phyloP scores from a whole-genome alignment of 139 green algal genomes.

The Haematococcus lacustris region DNA sequence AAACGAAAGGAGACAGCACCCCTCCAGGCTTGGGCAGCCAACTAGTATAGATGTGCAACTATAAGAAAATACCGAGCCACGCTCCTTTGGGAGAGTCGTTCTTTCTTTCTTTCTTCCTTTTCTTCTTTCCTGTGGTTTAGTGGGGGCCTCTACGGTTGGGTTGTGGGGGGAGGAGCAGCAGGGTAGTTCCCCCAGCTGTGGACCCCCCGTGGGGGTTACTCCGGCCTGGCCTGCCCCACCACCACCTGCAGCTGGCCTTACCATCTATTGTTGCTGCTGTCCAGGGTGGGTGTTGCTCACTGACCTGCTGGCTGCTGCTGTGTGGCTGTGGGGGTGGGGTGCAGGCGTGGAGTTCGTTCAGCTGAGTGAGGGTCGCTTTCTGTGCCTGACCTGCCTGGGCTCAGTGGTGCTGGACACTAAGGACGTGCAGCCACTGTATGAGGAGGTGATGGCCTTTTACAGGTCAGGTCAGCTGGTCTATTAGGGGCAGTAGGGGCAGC shows the following conservation, averaged over 20 bases:
- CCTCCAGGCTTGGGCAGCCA: too few species aligned
- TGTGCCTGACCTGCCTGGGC: conserved; percentile 74
- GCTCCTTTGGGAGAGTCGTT: too few species aligned
- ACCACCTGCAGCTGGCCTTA: background rate
- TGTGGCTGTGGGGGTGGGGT: background rate
- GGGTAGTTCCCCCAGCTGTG: background rate
- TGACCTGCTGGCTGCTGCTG: too few species aligned
- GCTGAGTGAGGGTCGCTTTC: conserved; percentile 60
- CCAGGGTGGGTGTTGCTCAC: background rate
- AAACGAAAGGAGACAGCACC: too few species aligned
- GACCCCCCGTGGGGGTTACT: too few species aligned
- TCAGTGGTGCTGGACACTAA: conserved; percentile 69
- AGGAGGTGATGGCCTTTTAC: too few species aligned
- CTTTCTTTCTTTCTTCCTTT: too few species aligned
- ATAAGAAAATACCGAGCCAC: too few species aligned
- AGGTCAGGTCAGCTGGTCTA: too few species aligned
- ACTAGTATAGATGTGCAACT: too few species aligned
- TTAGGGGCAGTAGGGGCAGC: too few species aligned
- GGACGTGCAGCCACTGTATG: conserved; percentile 73
- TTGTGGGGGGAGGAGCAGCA: background rate
- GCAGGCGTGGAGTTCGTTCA: conserved; percentile 18
- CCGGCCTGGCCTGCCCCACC: background rate
- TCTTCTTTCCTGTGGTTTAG: too few species aligned
- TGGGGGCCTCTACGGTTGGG: background rate
- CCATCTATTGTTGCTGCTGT: background rate